These are phyloP conservation scores for Talaromyces marneffei DNA, from an alignment of 2,329 filamentous ascomycete species.

Conservation along the genomic window DNA sequence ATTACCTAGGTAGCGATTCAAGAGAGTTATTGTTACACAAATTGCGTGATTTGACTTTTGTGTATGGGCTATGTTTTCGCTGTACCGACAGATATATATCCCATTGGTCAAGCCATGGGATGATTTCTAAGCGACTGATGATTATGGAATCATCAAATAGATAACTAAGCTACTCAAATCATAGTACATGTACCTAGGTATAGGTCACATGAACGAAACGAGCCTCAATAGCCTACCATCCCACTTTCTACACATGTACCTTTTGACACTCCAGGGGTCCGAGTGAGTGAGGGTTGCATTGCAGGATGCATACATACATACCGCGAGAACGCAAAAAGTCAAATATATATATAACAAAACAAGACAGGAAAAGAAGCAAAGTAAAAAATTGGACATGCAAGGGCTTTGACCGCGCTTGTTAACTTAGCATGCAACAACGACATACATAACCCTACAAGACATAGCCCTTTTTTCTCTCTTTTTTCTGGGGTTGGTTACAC, in stretches of 20 bases:
- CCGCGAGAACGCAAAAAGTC: neutral
- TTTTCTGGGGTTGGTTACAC: neutral
- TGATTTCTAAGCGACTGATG: neutral
- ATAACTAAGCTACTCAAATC: too few species aligned
- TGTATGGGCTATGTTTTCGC: neutral
- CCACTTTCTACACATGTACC: neutral
- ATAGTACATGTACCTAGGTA: too few species aligned
- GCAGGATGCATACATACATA: neutral
- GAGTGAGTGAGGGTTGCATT: slow-evolving; percentile 1
- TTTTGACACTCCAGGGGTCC: neutral
- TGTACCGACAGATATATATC: neutral
- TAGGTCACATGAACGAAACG: neutral
- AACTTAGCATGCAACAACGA: neutral
- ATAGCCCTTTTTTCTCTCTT: neutral
- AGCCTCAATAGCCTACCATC: neutral
- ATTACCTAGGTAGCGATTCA: neutral
- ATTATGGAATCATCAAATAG: neutral
- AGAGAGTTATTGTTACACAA: neutral
- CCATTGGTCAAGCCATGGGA: neutral
- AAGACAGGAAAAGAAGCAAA: neutral
- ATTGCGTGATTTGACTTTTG: neutral
- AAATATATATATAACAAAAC: neutral
- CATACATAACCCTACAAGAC: neutral
- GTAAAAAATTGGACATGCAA: neutral
- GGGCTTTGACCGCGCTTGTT: neutral